Percentiles rank a stretch among this genome's conserved stretches.
Evolutionary conservation across 1,139 yeast genomes (phyloP).

Genomic region (Yamadazyma atmosphaerica): DNA sequence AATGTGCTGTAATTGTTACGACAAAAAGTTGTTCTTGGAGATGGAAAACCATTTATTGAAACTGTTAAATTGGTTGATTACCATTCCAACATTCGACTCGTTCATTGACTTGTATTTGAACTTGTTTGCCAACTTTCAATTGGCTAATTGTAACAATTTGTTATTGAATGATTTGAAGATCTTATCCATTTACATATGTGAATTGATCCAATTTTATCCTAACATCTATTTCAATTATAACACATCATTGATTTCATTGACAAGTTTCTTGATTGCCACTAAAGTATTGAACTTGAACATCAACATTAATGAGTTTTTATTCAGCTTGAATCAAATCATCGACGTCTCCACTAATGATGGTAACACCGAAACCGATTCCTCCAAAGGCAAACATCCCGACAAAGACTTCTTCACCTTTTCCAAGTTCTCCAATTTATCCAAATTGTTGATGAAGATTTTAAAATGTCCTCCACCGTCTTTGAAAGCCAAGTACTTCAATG

Average conservation of each 20-base stretch:
- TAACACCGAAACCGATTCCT: background rate
- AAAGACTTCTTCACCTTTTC: slow-evolving; percentile 15
- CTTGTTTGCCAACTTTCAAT: slow-evolving; percentile 7
- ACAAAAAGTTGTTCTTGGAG: slow-evolving; percentile 58
- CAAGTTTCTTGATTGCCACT: slow-evolving; percentile 39
- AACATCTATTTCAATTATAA: slow-evolving; percentile 56
- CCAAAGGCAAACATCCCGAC: slow-evolving; percentile 1
- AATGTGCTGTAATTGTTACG: slow-evolving; percentile 65
- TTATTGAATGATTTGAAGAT: slow-evolving; percentile 46
- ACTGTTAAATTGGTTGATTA: slow-evolving; percentile 56
- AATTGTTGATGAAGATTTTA: slow-evolving; percentile 36
- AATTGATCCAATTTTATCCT: slow-evolving; percentile 63
- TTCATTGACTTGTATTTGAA: slow-evolving; percentile 57
- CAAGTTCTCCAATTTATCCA: slow-evolving; percentile 17
- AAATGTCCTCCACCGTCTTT: slow-evolving; percentile 49
- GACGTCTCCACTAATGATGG: slow-evolving; percentile 2
- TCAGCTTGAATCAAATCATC: slow-evolving; percentile 12
- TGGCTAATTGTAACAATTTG: slow-evolving; percentile 6
- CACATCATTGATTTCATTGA: slow-evolving; percentile 57
- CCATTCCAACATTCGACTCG: slow-evolving; percentile 59
- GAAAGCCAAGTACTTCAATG: slow-evolving; percentile 42
- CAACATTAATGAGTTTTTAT: slow-evolving; percentile 22
- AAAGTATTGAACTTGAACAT: slow-evolving; percentile 26
- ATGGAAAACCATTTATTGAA: slow-evolving; percentile 70
- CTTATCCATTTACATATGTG: slow-evolving; percentile 63